Percentiles rank a stretch among this genome's conserved stretches.
phyloP scores from a whole-genome alignment of 495 filamentous ascomycete species.

The Lineolata rhizophorae region DNA sequence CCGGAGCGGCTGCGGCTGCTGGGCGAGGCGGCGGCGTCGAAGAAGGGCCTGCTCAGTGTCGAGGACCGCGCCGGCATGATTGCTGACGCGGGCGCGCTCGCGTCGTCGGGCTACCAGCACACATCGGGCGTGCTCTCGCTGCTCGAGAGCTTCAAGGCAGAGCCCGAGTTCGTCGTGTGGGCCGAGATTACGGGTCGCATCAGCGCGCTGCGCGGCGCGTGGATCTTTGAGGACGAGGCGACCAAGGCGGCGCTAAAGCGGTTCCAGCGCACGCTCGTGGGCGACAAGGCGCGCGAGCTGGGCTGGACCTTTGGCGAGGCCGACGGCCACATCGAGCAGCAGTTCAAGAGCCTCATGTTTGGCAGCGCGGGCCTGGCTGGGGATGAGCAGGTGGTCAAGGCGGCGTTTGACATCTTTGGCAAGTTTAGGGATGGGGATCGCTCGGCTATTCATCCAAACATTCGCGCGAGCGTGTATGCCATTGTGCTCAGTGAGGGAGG shows the following conservation, averaged over 20 bases:
- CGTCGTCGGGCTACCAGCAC: slow-evolving; percentile 76
- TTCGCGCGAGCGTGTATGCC: slow-evolving; percentile 45
- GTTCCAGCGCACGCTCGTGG: slow-evolving; percentile 58
- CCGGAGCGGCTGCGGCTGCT: slow-evolving; percentile 47
- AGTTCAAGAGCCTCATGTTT: slow-evolving; percentile 56
- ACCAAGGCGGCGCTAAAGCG: slow-evolving; percentile 53
- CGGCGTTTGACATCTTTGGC: slow-evolving; percentile 52
- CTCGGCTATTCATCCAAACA: slow-evolving; percentile 50
- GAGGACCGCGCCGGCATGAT: slow-evolving; percentile 93
- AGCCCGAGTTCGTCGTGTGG: slow-evolving; percentile 87
- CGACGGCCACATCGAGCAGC: slow-evolving; percentile 77
- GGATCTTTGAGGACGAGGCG: slow-evolving; percentile 66
- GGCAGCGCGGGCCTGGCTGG: slow-evolving; percentile 41
- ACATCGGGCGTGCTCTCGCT: slow-evolving; percentile 77
- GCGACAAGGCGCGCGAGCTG: slow-evolving; percentile 55
- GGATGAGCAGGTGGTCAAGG: slow-evolving; percentile 35
- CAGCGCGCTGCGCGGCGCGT: slow-evolving; percentile 51
- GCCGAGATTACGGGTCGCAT: slow-evolving; percentile 67
- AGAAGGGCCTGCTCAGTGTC: slow-evolving; percentile 63
- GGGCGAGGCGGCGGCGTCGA: slow-evolving; percentile 74
- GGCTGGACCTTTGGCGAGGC: slow-evolving; percentile 72
- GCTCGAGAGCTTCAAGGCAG: slow-evolving; percentile 60
- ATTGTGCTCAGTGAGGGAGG: slow-evolving; percentile 53
- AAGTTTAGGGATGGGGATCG: slow-evolving; percentile 45
- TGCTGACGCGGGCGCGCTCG: slow-evolving; percentile 79